A percentile compares a stretch with the other conserved stretches of the same genome.
Evolutionary conservation across 495 filamentous ascomycete species (phyloP).

Genomic region (Thermothielavioides terrestris): DNA sequence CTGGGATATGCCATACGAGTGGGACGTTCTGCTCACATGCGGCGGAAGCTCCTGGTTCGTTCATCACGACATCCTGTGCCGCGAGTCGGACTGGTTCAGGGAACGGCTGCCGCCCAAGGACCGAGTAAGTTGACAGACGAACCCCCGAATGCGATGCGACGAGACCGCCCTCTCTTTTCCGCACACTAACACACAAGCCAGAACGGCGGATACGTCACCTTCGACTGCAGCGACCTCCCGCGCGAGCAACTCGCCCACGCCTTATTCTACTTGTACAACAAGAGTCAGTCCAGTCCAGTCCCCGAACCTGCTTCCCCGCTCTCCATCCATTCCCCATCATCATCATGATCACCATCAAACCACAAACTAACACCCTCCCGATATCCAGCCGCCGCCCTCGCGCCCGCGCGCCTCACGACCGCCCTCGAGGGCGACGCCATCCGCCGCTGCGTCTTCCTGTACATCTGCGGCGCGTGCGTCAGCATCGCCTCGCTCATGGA

Average conservation of each 20-base stretch:
- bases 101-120: slow-evolving; percentile 8
- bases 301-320: neutral
- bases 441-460: slow-evolving; percentile 7
- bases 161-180: too few species aligned
- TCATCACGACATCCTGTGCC: slow-evolving; percentile 18
- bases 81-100: slow-evolving; percentile 13
- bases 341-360: neutral
- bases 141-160: too few species aligned
- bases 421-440: slow-evolving; percentile 6
- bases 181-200: neutral
- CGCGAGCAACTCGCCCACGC: slow-evolving; percentile 4
- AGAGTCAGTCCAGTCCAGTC: slow-evolving; percentile 5
- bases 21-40: slow-evolving; percentile 16
- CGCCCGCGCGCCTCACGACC: neutral
- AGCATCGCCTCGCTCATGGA: slow-evolving; percentile 1
- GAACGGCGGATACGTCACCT: slow-evolving; percentile 2
- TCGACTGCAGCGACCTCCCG: slow-evolving; percentile 2
- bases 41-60: neutral
- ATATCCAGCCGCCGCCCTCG: neutral
- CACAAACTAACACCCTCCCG: neutral
- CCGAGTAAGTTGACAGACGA: slow-evolving; percentile 4
- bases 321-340: neutral
- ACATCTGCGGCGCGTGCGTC: slow-evolving; percentile 13
- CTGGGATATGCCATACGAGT: slow-evolving; percentile 10
- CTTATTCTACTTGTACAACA: slow-evolving; percentile 20